Conservation (phyloP, 768 basidiomycete genomes). For the Sporobolomyces roseus region DNA sequence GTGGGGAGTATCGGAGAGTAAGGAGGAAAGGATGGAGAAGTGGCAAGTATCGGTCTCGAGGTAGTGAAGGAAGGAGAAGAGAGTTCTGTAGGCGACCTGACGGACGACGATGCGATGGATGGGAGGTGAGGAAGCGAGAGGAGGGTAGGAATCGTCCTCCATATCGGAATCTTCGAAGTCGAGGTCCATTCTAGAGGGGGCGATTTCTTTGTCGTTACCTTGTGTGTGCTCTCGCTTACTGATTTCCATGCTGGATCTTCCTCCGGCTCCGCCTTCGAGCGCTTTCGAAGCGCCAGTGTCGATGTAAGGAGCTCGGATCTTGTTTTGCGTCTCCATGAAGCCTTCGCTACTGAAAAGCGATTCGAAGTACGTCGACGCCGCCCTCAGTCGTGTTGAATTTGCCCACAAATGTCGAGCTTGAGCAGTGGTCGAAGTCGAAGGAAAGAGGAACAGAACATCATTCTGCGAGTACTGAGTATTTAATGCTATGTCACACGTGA, state of each 20-base stretch:
- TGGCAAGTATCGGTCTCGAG: background rate
- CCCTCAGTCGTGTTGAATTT: background rate
- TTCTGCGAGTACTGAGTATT: background rate
- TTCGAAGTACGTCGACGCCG: background rate
- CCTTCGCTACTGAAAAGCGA: background rate
- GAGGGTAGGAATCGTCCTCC: background rate
- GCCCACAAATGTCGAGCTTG: background rate
- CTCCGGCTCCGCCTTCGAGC: background rate
- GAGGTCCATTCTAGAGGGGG: background rate
- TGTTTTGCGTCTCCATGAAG: background rate
- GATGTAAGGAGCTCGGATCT: background rate
- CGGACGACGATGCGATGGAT: conserved; percentile 4
- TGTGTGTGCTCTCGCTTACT: background rate
- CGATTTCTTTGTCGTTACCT: background rate
- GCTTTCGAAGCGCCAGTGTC: background rate
- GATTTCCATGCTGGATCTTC: too few species aligned
- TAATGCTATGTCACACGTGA: too few species aligned
- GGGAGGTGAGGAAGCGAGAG: background rate
- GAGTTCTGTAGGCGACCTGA: conserved; percentile 1
- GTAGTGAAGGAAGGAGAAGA: conserved; percentile 4
- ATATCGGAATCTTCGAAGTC: conserved; percentile 4
- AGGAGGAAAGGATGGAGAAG: background rate
- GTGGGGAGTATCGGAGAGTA: background rate
- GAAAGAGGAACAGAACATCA: background rate
- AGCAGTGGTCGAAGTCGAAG: background rate